Base-by-base conservation (phyloP, 75 land plant genomes). In the Pseudotsuga menziesii region DNA sequence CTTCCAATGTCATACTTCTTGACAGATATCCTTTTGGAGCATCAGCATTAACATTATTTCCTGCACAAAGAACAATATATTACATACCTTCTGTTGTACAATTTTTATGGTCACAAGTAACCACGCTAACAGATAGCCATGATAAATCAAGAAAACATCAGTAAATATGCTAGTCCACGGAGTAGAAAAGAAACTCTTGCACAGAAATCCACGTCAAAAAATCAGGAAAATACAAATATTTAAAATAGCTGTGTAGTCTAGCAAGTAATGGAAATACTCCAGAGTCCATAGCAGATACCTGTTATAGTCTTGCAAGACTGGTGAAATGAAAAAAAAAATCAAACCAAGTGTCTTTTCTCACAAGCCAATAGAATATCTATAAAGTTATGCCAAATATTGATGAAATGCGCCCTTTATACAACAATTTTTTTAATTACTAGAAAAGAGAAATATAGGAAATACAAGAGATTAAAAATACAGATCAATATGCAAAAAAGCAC, bases 1-100 rank as follows among this genome's bases (percentile, higher is more conserved):
- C 81, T 55, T 80, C 80, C 7, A 83, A 60, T 27, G 83, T 77
- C 27, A 77, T 48, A 56, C 76, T 83, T 56, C 83, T 69, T 9
- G 52, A 41, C 41, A 69, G 48, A 69, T 22, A 9, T 69, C 72
- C 41, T 44, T 23, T 41, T n/a, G 23, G 44, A 39, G 13, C 52
- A 69, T 69, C 35, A 39, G 39, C 14, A 41, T 19, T 41, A 11
- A 13, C 52, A n/a, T 0, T 2, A 20, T 69, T 54, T 35, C 72
- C 72, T 69, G 72, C 72, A 69, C 72, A 69, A 13, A 41, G 41
- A 69, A n/a, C 13, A 4, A 32, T 15, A 69, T 17, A 22, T 8
- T 36, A 39, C 19, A 69, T 15, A 15, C 20, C 23, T 20, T 69
- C 20, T 41, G 23, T 69, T 4, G n/a, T 1, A 20, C 22, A 41